Percentiles rank a stretch among this genome's conserved stretches.
Conservation (phyloP, 169 alveolate genomes). For the Plasmodium vivax region DNA sequence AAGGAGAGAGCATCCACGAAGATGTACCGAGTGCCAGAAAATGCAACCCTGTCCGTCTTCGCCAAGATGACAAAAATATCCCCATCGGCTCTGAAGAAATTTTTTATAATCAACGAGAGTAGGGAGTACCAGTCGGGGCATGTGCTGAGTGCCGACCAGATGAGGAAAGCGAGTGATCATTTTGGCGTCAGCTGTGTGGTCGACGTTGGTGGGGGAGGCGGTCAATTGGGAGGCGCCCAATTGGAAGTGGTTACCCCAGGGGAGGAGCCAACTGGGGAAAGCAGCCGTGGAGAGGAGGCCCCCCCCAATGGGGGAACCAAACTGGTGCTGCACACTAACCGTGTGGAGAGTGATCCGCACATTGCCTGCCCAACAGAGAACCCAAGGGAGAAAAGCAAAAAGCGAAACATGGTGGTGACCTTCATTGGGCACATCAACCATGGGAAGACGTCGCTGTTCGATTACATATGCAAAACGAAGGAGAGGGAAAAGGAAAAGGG, state of each 20-base stretch:
- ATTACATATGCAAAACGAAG: constrained; percentile 79
- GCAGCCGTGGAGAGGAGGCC: background rate
- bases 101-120: constrained; percentile 44
- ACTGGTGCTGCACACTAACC: background rate
- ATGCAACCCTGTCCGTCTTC: background rate
- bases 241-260: background rate
- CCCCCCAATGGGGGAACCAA: background rate
- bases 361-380: constrained; percentile 16
- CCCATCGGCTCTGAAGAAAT: constrained; percentile 17
- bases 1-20: background rate
- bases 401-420: constrained; percentile 93
- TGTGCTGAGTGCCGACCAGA: constrained; percentile 19
- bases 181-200: constrained; percentile 4
- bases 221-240: background rate
- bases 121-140: constrained; percentile 17
- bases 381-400: constrained; percentile 84
- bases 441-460: constrained; percentile 97
- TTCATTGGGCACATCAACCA: constrained; percentile 98
- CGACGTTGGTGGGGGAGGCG: background rate
- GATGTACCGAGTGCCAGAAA: background rate
- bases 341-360: background rate
- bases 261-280: background rate
- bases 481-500: constrained; percentile 90
- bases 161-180: constrained; percentile 27
- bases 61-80: constrained; percentile 45